Conservation (phyloP, 106 monocot species). For the Hemerocallis citrina region DNA sequence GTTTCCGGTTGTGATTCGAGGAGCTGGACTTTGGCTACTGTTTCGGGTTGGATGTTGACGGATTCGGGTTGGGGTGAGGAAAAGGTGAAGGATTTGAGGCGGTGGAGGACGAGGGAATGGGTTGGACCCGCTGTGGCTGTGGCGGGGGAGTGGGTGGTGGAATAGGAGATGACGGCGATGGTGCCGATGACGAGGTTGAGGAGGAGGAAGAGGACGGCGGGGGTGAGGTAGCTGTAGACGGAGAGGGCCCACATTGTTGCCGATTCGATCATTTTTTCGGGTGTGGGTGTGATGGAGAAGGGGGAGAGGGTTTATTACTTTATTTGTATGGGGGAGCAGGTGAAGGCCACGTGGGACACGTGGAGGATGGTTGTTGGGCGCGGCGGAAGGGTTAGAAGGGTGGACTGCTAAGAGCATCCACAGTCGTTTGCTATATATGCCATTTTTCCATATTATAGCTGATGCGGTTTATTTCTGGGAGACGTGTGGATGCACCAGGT, state of each 20-base stretch:
- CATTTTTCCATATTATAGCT: no score
- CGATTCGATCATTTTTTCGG: neutral
- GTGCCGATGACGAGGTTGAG: slow-evolving; percentile 36
- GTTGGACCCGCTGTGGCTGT: neutral
- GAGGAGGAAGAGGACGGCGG: slow-evolving; percentile 24
- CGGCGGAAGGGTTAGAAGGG: no score
- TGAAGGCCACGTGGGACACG: no score
- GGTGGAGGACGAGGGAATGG: slow-evolving; percentile 14
- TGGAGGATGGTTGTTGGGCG: no score
- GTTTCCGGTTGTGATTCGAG: neutral
- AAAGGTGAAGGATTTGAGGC: slow-evolving; percentile 9
- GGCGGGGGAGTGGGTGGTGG: neutral
- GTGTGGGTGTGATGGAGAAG: neutral
- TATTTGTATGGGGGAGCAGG: no score
- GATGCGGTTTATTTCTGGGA: no score
- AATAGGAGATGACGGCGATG: slow-evolving; percentile 24
- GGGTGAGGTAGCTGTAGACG: slow-evolving; percentile 12
- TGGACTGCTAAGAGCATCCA: no score
- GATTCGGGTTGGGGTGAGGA: slow-evolving; percentile 1
- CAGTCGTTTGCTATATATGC: no score
- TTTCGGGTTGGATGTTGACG: neutral
- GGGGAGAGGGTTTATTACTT: no score
- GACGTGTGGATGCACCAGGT: no score
- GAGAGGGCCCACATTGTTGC: neutral
- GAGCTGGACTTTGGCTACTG: neutral